phyloP scores from a whole-genome alignment of 371 early-diverging fungal species.

The Mortierella sp. region DNA sequence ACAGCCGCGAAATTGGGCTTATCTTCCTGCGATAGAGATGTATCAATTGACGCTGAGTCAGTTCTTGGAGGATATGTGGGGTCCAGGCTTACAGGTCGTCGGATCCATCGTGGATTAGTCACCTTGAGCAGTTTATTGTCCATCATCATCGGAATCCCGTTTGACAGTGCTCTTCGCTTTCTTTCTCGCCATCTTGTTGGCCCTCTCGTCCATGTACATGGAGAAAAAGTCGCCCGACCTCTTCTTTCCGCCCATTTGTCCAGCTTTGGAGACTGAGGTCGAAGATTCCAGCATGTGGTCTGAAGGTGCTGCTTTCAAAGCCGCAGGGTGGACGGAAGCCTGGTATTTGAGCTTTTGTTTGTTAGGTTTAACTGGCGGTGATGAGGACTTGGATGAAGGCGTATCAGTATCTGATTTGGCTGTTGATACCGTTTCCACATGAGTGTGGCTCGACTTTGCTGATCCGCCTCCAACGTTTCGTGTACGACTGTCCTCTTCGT shows the following conservation, averaged over 20 bases:
- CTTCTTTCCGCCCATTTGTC: slow-evolving; percentile 19
- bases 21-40: too few species aligned
- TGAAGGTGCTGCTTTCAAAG: slow-evolving; percentile 13
- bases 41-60: too few species aligned
- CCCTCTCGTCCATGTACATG: slow-evolving; percentile 64
- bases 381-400: not conserved
- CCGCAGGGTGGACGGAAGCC: slow-evolving; percentile 40
- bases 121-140: not conserved
- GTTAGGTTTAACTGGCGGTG: not conserved
- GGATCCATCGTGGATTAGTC: too few species aligned
- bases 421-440: not conserved
- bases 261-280: slow-evolving; percentile 4
- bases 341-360: slow-evolving; percentile 21
- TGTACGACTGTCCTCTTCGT: slow-evolving; percentile 62
- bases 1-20: too few species aligned
- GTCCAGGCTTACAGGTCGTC: too few species aligned
- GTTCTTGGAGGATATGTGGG: too few species aligned
- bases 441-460: not conserved
- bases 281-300: slow-evolving; percentile 13
- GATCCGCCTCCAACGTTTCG: slow-evolving; percentile 27
- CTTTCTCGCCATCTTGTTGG: slow-evolving; percentile 63
- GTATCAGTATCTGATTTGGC: not conserved
- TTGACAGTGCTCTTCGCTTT: slow-evolving; percentile 51
- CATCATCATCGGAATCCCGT: slow-evolving; percentile 29
- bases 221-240: slow-evolving; percentile 63